Base-by-base conservation (phyloP, 192 early-diverging fungal species). In the Linnemannia exigua region DNA sequence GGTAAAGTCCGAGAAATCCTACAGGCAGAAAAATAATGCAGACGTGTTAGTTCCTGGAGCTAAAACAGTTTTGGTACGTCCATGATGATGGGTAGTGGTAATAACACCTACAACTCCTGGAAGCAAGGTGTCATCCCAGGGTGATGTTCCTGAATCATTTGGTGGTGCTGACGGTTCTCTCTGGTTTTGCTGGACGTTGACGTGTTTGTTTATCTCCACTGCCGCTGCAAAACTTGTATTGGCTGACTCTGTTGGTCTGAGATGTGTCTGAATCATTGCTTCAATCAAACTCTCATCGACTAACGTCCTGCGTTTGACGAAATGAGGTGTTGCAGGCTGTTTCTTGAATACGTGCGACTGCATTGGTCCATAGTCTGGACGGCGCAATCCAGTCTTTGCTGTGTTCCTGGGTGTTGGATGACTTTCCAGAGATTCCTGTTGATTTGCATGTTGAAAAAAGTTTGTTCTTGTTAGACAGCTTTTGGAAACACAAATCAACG, bases 321-420 rank as follows among this genome's bases (percentile, higher is more conserved):
- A 61, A 79, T 79, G 68, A 35, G 82, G 77, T 35, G 82, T 72
- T 28, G 77, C 50, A n/a, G 82, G 77, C 66, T 61, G 67, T n/a
- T 48, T 74, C 61, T n/a, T 75, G 33, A 77, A 37, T 11, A 71
- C 72, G 8, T 74, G 77, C 14, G 61, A 71, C 52, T 84, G 51
- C 74, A 86, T 86, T 11, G 84, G 78, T 9, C 78, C 84, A 77
- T 86, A 79, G 37, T 86, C 51, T 11, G 84, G 84, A 14, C 84
- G 74, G 22, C 79, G 74, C 61, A 86, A 71, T 37, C 84, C 84
- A 25, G 74, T 35, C 37, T 66, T 70, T 7, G 41, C 67, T 77
- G 38, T 38, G 17, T 69, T 16, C 63, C 48, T 48, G 47, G 54
- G 58, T n/a, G 50, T 76, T 16, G 79, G 28, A 63, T 22, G 58